These are phyloP conservation scores for Plectosphaerella sp. DNA, from an alignment of 2,329 filamentous ascomycete species.

Conservation along the genomic window DNA sequence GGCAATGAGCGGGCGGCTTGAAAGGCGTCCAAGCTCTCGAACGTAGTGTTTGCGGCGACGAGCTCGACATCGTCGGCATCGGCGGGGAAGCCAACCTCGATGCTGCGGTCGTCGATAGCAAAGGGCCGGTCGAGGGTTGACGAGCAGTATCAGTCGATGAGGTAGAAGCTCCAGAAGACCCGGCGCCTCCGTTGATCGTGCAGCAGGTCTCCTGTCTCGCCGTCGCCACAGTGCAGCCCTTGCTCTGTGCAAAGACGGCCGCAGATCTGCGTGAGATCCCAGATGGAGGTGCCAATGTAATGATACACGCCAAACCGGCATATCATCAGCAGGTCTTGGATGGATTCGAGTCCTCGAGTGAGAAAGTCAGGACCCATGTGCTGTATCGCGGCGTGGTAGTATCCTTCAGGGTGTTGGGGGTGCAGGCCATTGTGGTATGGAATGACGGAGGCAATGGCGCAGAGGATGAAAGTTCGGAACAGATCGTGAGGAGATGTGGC, in stretches of 20 bases:
- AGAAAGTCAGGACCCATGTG: constrained; percentile 23
- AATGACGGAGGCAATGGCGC: constrained; percentile 29
- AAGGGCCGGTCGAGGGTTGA: constrained; percentile 34
- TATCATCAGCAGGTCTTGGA: constrained; percentile 34
- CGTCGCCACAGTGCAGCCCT: constrained; percentile 21
- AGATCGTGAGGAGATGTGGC: constrained; percentile 19
- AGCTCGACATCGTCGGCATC: constrained; percentile 27
- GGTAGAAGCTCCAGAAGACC: constrained; percentile 40
- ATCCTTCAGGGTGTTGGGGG: constrained; percentile 32
- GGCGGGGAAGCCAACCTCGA: constrained; percentile 28
- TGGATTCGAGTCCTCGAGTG: constrained; percentile 23
- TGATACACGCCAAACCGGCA: constrained; percentile 37
- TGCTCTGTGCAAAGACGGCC: constrained; percentile 34
- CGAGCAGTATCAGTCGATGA: constrained; percentile 39
- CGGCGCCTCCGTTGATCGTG: constrained; percentile 30
- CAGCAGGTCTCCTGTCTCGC: constrained; percentile 11
- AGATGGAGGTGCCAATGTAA: constrained; percentile 33
- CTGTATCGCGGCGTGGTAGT: constrained; percentile 30
- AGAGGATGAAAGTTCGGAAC: constrained; percentile 30
- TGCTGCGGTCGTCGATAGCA: constrained; percentile 33
- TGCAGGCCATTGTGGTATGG: constrained; percentile 23
- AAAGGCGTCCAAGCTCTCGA: constrained; percentile 7
- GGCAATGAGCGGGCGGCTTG: neutral
- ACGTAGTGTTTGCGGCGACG: constrained; percentile 9
- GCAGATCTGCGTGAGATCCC: constrained; percentile 33